phyloP scores from a whole-genome alignment of 139 green algal genomes.

The Ostreobium quekettii region DNA sequence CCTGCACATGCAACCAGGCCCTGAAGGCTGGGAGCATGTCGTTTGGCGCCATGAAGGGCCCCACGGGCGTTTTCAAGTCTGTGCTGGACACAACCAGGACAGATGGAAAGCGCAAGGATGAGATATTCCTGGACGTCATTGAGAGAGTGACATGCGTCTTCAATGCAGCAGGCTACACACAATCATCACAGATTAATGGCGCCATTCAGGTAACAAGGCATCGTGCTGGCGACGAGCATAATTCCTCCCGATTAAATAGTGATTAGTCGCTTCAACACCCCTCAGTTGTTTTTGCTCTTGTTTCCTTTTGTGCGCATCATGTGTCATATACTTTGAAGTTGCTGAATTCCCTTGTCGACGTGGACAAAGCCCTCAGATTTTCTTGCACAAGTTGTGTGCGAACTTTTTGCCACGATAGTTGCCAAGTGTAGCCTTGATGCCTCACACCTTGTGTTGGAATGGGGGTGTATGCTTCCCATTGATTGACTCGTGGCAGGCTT shows the following conservation, averaged over 20 bases:
- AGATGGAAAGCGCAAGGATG: constrained; percentile 54
- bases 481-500: too few relatives aligned
- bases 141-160: constrained; percentile 91
- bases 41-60: constrained; percentile 48
- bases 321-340: too few relatives aligned
- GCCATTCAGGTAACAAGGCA: constrained; percentile 55
- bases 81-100: constrained; percentile 76
- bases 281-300: too few relatives aligned
- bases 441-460: too few relatives aligned
- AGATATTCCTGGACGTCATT: constrained; percentile 99
- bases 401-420: too few relatives aligned
- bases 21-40: constrained; percentile 14
- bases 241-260: neutral
- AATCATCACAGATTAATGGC: constrained; percentile 76
- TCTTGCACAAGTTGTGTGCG: too few relatives aligned
- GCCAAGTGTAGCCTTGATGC: too few relatives aligned
- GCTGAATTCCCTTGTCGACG: too few relatives aligned
- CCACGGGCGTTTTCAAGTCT: constrained; percentile 76
- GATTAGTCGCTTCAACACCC: too few relatives aligned
- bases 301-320: neutral
- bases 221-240: neutral
- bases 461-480: too few relatives aligned
- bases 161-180: constrained; percentile 67
- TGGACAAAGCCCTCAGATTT: too few relatives aligned
- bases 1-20: too few relatives aligned